Base-by-base conservation (phyloP, 805 yeast genomes). In the Sugiyamaella smithiae region DNA sequence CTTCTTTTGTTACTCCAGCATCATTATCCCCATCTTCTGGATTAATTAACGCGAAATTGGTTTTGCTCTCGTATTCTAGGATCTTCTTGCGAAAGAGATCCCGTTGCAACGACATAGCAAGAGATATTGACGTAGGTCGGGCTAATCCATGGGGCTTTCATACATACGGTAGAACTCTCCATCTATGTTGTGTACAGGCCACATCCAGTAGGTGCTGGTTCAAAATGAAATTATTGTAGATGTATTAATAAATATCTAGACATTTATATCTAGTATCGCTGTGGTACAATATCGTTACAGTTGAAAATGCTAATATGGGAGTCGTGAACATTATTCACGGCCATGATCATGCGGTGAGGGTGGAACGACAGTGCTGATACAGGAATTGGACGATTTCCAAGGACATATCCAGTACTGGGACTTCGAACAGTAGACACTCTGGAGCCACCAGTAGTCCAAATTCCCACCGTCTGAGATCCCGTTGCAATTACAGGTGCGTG, bases 401-500 rank as follows among this genome's bases (percentile, higher is more conserved):
- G 60, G 54, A 59, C 53, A 51, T 66, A 68, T 40, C 61, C 57
- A 16, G 57, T 42, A 9, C 62, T 46, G 16, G 68, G 67, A 46
- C 71, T 81, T 59, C 75, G 76, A 55, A 90, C 77, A 7, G 77
- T 74, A 1, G 87, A 70, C 5, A 90, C 69, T 47, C 79, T 64
- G 51, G 86, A 85, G 2, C 98, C 98, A 0, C 85, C 71, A 0
- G 96, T 88, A 2, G 95, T 81, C 86, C 93, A 90, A 4, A 93
- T 67, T 40, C 87, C 84, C 12, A 89, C 81, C 29, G 78, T 74
- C 53, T 84, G 84, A 1, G 90, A 82, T 0, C 96, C 97, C 2
- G 96, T 85, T 1, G 90, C 91, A 49, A 93, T 78, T 2, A 93
- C 75, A 1, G 99, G 98, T 0, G 98, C 99, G 68, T 93, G 99